Evolutionary conservation across 371 early-diverging fungal genomes (phyloP).

Genomic region (Thermomucor indicae-seudaticae): DNA sequence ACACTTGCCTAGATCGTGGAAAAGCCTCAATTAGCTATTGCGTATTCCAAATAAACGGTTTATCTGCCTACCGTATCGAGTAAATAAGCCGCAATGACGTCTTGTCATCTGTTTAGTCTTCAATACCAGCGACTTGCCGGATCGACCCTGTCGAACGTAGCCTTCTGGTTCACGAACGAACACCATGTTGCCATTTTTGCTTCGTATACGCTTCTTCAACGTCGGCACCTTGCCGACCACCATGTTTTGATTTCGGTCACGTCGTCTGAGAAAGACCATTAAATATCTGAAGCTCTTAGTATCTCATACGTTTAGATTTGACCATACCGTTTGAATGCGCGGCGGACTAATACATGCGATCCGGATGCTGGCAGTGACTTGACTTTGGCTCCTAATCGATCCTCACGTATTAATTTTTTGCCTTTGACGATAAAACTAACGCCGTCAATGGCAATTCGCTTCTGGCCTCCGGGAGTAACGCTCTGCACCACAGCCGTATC

Average conservation of each 20-base stretch:
- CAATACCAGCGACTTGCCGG: slow-evolving; percentile 29
- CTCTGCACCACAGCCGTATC: slow-evolving; percentile 2
- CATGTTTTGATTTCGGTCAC: slow-evolving; percentile 20
- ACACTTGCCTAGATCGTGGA: slow-evolving; percentile 38
- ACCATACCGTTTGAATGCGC: slow-evolving; percentile 11
- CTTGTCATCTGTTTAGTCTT: slow-evolving; percentile 7
- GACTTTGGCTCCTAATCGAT: slow-evolving; percentile 13
- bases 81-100: slow-evolving; percentile 33
- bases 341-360: slow-evolving; percentile 12
- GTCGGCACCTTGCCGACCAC: slow-evolving; percentile 12
- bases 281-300: too few species aligned
- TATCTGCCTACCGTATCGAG: slow-evolving; percentile 31
- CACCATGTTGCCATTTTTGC: slow-evolving; percentile 39
- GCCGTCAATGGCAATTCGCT: slow-evolving; percentile 37
- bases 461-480: slow-evolving; percentile 13
- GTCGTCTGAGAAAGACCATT: too few species aligned
- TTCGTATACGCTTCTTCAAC: slow-evolving; percentile 8
- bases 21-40: too few species aligned
- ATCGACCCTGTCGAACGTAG: slow-evolving; percentile 31
- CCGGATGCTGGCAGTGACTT: slow-evolving; percentile 4
- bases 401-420: slow-evolving; percentile 35
- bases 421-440: slow-evolving; percentile 43
- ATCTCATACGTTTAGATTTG: too few species aligned
- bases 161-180: slow-evolving; percentile 35
- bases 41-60: not conserved